Percentiles rank a stretch among this genome's conserved stretches.
These are phyloP conservation scores for Litsea cubeba DNA, from an alignment of 164 flowering plant genomes.

Conservation along the genomic window DNA sequence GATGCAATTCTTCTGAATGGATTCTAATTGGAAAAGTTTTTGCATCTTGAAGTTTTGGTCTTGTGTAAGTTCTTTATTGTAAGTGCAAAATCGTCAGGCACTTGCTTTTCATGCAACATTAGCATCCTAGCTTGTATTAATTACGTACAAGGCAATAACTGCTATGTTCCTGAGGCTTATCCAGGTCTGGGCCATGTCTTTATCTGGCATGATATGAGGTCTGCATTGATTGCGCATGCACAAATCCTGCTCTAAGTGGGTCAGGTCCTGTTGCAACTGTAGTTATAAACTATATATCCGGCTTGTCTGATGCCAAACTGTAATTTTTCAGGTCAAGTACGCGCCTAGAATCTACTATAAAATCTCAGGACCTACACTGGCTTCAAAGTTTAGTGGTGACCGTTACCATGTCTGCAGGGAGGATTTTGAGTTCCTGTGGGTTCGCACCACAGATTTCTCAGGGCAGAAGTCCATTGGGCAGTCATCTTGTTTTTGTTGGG, in stretches of 20 bases:
- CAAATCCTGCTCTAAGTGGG: not conserved
- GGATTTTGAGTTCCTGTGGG: constrained; percentile 68
- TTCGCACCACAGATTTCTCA: constrained; percentile 92
- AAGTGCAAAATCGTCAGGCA: no score
- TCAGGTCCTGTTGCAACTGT: not conserved
- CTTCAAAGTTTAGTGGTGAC: constrained; percentile 38
- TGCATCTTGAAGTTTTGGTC: no score
- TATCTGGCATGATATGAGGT: no score
- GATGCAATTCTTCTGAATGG: no score
- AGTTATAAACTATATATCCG: not conserved
- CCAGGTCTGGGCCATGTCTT: no score
- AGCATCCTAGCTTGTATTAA: no score
- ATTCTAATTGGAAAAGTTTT: no score
- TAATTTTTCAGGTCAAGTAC: constrained; percentile 51
- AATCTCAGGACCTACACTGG: constrained; percentile 42
- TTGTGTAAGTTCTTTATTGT: no score
- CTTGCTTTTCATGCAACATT: no score
- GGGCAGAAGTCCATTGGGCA: constrained; percentile 57
- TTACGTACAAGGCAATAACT: no score
- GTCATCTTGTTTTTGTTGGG: constrained; percentile 66
- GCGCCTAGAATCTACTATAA: constrained; percentile 74
- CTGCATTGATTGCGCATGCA: no score
- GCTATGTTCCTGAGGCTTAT: no score
- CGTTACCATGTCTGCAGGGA: constrained; percentile 77
- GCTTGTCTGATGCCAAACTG: constrained; percentile 1